Base-by-base conservation (phyloP, 495 filamentous ascomycete species). In the Neurospora intermedia region DNA sequence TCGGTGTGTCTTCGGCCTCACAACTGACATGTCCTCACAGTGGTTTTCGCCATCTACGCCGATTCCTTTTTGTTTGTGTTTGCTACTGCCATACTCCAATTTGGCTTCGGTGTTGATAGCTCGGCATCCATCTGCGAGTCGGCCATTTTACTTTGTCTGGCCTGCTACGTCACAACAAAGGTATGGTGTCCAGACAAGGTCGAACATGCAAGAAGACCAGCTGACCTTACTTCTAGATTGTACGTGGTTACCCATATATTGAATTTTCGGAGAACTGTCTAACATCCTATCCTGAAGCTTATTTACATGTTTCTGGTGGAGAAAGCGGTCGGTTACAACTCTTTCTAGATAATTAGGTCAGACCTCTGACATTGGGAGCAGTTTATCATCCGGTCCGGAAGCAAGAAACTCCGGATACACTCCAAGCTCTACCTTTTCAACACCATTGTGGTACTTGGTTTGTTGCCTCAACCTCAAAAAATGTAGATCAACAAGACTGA, bases 301-400 rank as follows among this genome's bases (percentile, higher is more conserved):
- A 85, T 88, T 40, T 88, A 88, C 77, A 74, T 83, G 43, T 87
- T 88, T 71, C 76, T 87, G 27, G 85, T 86, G 0, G 87, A 88
- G 75, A 87, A 87, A 77, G 84, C 81, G 41, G 87, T 88, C 81
- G 71, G 84, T 72, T 1, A 0, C 38, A 38, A 5, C 40, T 48
- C 10, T 70, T 27, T 40, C 13, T 43, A 6, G 7, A 20, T 8
- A 31, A 41, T 1, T 11, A 27, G 1, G 6, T 27, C 43, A 8
- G 4, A 41, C 7, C 9, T 70, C 69, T 77, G 45, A 76, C 72
- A 70, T 4, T 2, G 20, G n/a, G 31, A 7, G 2, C 43, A 88
- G 86, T 84, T 84, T 73, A 84, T 87, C 39, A 84, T 87, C 23
- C 82, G 83, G 27, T 80, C 79, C 43, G 81, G 81, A 48, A 74